These are phyloP conservation scores for Microsporum canis DNA, from an alignment of 2,329 filamentous ascomycete genomes.

Conservation along the genomic window DNA sequence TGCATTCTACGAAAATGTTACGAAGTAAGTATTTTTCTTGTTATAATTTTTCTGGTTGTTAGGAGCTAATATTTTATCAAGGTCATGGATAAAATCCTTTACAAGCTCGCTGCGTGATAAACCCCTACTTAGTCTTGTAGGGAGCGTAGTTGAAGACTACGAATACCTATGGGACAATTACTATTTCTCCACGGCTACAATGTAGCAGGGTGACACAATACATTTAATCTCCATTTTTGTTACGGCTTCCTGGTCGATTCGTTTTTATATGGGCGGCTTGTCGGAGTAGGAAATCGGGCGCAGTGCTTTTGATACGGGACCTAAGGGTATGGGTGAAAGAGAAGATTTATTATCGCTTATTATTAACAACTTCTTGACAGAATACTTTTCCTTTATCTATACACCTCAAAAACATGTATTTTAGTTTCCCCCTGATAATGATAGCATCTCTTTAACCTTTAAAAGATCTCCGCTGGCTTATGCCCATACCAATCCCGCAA, in stretches of 20 bases:
- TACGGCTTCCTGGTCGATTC: neutral
- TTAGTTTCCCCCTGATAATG: neutral
- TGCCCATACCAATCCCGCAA: conserved; percentile 70
- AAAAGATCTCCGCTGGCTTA: conserved; percentile 62
- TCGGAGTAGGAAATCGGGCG: neutral
- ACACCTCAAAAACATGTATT: neutral
- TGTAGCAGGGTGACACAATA: conserved; percentile 18
- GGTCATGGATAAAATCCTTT: conserved; percentile 54
- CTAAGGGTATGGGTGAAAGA: neutral
- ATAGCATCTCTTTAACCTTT: conserved; percentile 16
- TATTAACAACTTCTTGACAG: neutral
- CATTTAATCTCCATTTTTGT: conserved; percentile 9
- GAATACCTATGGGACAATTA: conserved; percentile 98
- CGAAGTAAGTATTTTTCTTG: conserved; percentile 40
- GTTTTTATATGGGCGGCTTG: neutral
- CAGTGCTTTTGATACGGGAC: neutral
- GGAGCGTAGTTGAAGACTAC: conserved; percentile 85
- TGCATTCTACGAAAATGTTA: conserved; percentile 91
- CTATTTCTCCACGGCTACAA: conserved; percentile 64
- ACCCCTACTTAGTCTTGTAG: conserved; percentile 67
- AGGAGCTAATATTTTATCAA: conserved; percentile 24
- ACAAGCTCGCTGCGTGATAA: conserved; percentile 60
- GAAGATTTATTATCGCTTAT: neutral
- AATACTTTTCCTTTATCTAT: neutral
- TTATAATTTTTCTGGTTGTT: neutral